Evolutionary conservation across 495 filamentous ascomycete genomes (phyloP).

Genomic region (Viridothelium virens): DNA sequence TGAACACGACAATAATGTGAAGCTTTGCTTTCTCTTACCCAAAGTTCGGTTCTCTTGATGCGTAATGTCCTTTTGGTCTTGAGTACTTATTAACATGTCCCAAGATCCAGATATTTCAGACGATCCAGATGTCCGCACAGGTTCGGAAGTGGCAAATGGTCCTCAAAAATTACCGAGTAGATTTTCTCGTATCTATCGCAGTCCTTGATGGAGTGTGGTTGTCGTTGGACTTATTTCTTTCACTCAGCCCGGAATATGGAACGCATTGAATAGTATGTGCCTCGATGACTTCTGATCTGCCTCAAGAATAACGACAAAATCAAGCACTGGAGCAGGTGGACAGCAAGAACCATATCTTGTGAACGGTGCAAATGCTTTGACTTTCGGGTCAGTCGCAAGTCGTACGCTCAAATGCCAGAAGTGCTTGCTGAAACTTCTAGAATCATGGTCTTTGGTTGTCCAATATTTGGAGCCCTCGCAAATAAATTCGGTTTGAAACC

Average conservation of each 20-base stretch:
- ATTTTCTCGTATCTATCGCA: constrained; percentile 38
- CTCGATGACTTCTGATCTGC: neutral
- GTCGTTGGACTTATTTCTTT: constrained; percentile 50
- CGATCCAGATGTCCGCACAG: neutral
- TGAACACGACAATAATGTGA: neutral
- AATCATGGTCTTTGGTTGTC: constrained; percentile 51
- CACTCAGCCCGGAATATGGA: constrained; percentile 54
- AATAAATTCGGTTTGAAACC: constrained; percentile 49
- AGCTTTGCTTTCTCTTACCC: neutral
- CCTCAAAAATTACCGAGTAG: neutral
- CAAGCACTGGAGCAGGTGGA: constrained; percentile 49
- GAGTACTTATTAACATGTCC: neutral
- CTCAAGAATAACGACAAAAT: neutral
- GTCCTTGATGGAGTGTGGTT: constrained; percentile 49
- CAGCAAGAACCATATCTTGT: constrained; percentile 49
- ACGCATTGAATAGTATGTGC: constrained; percentile 44
- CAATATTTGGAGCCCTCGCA: constrained; percentile 44
- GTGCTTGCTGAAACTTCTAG: neutral
- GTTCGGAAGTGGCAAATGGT: neutral
- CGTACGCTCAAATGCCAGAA: neutral
- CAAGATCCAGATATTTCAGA: neutral
- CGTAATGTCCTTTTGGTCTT: neutral
- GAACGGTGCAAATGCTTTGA: constrained; percentile 52
- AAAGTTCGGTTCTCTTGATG: neutral
- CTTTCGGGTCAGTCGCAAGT: constrained; percentile 33